phyloP scores from a whole-genome alignment of 164 flowering plant genomes.

The Brasenia schreberi region DNA sequence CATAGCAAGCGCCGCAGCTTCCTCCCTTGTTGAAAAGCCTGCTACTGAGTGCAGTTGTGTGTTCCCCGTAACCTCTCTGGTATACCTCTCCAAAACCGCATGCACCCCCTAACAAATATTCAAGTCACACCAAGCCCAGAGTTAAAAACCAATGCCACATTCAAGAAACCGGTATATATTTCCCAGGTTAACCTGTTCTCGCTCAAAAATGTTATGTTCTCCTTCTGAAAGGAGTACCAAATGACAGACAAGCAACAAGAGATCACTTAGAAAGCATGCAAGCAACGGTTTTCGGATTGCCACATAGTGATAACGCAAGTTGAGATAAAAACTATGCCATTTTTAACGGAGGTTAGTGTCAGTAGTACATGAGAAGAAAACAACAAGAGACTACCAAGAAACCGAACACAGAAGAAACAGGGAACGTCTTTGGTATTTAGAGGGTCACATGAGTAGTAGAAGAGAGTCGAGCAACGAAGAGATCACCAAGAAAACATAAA shows the following conservation, averaged over 20 bases:
- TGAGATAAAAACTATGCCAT: too few relatives aligned
- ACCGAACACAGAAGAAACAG: too few relatives aligned
- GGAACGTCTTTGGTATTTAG: too few relatives aligned
- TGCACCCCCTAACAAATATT: constrained; percentile 41
- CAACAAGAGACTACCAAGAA: too few relatives aligned
- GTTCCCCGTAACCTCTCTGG: constrained; percentile 34
- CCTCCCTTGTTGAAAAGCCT: constrained; percentile 57
- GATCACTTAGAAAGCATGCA: not conserved
- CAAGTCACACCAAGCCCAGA: not conserved
- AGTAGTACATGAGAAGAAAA: too few relatives aligned
- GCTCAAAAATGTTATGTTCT: not conserved
- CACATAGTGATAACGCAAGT: too few relatives aligned
- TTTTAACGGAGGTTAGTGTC: too few relatives aligned
- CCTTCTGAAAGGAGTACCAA: not conserved
- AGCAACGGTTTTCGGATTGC: constrained; percentile 1
- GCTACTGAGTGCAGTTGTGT: constrained; percentile 53
- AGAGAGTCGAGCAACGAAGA: too few relatives aligned
- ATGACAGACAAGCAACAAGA: not conserved
- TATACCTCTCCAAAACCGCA: constrained; percentile 71
- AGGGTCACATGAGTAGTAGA: too few relatives aligned
- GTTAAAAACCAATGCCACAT: not conserved
- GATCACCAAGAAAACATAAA: too few relatives aligned
- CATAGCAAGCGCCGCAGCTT: constrained; percentile 65
- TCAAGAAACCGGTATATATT: not conserved
- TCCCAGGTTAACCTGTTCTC: not conserved